Percentiles rank a stretch among this genome's conserved stretches.
Conservation (phyloP, 768 basidiomycete genomes). For the Kockovaella imperatae region DNA sequence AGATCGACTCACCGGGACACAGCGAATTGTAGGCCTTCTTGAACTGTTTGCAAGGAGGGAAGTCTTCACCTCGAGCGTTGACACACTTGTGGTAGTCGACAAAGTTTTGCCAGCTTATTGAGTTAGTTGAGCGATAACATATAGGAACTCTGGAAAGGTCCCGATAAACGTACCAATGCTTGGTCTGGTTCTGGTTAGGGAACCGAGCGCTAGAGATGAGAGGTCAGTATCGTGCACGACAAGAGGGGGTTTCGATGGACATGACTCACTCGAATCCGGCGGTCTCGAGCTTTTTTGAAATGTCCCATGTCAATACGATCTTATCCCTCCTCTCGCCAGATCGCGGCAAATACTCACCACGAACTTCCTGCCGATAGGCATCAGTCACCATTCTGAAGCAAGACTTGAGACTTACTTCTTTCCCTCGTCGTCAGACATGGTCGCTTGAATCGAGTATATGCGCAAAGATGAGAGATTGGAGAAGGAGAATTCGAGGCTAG, state of each 20-base stretch:
- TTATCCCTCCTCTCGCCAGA: too few relatives aligned
- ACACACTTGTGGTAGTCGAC: constrained; percentile 98
- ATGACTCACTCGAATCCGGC: constrained; percentile 70
- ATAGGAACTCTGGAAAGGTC: not conserved
- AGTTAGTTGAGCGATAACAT: not conserved
- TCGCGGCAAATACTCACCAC: constrained; percentile 35
- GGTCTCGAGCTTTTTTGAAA: constrained; percentile 61
- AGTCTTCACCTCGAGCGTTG: constrained; percentile 94
- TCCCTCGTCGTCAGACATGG: constrained; percentile 22
- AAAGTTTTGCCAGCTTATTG: constrained; percentile 77
- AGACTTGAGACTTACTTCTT: constrained; percentile 14
- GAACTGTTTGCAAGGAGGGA: constrained; percentile 98
- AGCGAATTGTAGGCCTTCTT: constrained; percentile 89
- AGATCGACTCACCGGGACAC: constrained; percentile 76
- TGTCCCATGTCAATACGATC: too few relatives aligned
- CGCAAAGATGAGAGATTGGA: too few relatives aligned
- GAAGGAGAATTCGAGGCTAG: too few relatives aligned
- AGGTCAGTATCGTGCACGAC: not conserved
- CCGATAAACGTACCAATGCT: constrained; percentile 65
- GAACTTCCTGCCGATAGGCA: constrained; percentile 25
- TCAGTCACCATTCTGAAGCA: not conserved
- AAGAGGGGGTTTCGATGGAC: not conserved
- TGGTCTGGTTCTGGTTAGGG: constrained; percentile 69
- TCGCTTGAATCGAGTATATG: too few relatives aligned
- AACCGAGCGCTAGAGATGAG: constrained; percentile 36